phyloP scores from a whole-genome alignment of 441 rosid genomes.

The Erysimum pusillum region DNA sequence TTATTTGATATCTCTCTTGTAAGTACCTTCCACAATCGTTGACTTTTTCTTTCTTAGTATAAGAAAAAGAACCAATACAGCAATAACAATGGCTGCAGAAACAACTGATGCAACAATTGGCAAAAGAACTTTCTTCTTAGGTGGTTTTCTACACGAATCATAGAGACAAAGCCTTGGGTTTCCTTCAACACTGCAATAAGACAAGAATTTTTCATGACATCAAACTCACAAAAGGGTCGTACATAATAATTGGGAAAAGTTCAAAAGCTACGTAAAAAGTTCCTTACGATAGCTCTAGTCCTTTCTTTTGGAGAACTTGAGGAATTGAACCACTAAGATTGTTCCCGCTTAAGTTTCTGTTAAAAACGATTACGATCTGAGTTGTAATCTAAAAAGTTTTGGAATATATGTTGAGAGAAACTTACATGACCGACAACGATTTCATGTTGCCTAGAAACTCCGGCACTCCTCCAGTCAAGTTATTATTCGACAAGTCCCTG shows the following conservation, averaged over 20 bases:
- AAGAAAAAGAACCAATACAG: slow-evolving; percentile 2
- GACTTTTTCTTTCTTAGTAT: slow-evolving; percentile 32
- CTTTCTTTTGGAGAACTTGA: slow-evolving; percentile 27
- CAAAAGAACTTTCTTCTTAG: background rate
- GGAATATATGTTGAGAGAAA: background rate
- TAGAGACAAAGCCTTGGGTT: background rate
- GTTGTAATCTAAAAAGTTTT: background rate
- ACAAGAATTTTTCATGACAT: background rate
- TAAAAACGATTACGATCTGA: background rate
- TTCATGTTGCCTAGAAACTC: slow-evolving; percentile 33
- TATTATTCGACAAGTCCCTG: slow-evolving; percentile 43
- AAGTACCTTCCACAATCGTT: slow-evolving; percentile 1
- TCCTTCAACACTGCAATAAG: background rate
- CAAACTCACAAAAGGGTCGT: too few species aligned
- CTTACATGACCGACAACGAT: slow-evolving; percentile 33
- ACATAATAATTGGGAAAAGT: too few species aligned
- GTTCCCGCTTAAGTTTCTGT: slow-evolving; percentile 8
- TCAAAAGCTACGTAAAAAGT: background rate
- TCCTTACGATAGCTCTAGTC: slow-evolving; percentile 26
- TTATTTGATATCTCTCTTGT: background rate
- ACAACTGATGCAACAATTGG: slow-evolving; percentile 32
- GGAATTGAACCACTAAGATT: slow-evolving; percentile 38
- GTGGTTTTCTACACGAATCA: background rate
- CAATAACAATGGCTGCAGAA: slow-evolving; percentile 15
- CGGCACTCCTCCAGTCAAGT: slow-evolving; percentile 30